Base-by-base conservation (phyloP, 768 basidiomycete genomes). In the Psilocybe tampanensis region DNA sequence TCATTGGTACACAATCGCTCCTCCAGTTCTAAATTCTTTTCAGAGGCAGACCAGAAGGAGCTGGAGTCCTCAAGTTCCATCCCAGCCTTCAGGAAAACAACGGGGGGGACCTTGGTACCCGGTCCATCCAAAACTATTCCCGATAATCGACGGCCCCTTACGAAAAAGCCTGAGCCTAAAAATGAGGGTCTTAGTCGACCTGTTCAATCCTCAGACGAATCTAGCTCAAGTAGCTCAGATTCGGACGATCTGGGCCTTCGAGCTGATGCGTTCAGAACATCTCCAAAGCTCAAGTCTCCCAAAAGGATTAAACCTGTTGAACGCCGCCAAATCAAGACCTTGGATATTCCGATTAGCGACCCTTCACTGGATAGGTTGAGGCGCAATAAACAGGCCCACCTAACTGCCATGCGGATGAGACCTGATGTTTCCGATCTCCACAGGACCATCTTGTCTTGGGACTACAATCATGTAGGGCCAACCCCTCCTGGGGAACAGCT, bases 371-470 rank as follows among this genome's bases (percentile, higher is more conserved):
- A 83, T 47, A 76, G 86, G 32, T 61, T 86, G 39, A 72, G 76
- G 26, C 80, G 82, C 56, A 79, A 82, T 49, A 86, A 89, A 17
- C 84, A 86, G 54, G 83, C 84, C 23, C 84, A 84, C 18, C 80
- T 81, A 55, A 82, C 76, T 44, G 83, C 84, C 7, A 73, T 87
- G 59, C 86, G 95, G 8, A 76, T 95, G 64, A 89, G 86, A 65
- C 96, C 95, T 2, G 88, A 98, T 64, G 79, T 95, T 18, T 85
- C 86, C 26, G 80, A 77, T 6, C 84, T 99, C 19, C 90, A 96
- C 69, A 85, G 84, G 44, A 74, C 78, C 9, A 77, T 98, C 24
- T 73, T 99, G 1, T 86, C 91, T 0, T 99, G 97, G 97, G 78
- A 90, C 69, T 94, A 94, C 59, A 81, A 88, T 44, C 83, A 92